Percentiles rank a stretch among this genome's conserved stretches.
phyloP scores from a whole-genome alignment of 768 basidiomycete species.

The Mycena crocata region DNA sequence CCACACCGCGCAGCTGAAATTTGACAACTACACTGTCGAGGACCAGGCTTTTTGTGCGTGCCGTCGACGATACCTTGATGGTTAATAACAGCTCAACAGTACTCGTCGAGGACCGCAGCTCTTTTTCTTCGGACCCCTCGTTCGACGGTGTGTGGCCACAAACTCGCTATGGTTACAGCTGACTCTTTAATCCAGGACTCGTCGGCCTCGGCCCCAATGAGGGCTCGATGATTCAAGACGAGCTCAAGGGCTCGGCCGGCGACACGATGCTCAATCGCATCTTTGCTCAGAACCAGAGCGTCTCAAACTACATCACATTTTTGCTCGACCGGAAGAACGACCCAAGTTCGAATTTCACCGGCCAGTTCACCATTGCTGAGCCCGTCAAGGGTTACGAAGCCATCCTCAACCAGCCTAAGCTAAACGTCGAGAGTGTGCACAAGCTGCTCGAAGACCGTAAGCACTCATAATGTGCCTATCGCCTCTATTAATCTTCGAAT shows the following conservation, averaged over 20 bases:
- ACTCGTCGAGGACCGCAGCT: conserved; percentile 44
- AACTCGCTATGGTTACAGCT: conserved; percentile 43
- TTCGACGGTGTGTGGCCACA: conserved; percentile 38
- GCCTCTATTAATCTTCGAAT: conserved; percentile 32
- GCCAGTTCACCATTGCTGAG: conserved; percentile 74
- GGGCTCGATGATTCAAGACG: conserved; percentile 59
- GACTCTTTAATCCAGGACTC: conserved; percentile 43
- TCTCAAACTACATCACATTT: conserved; percentile 72
- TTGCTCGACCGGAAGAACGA: conserved; percentile 67
- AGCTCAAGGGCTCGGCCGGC: conserved; percentile 51
- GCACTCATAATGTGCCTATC: conserved; percentile 43
- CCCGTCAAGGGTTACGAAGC: conserved; percentile 60
- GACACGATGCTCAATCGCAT: conserved; percentile 72
- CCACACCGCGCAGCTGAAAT: conserved; percentile 55
- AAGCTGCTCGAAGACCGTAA: conserved; percentile 31
- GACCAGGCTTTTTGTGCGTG: conserved; percentile 62
- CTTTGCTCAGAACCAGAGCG: conserved; percentile 67
- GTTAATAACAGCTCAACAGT: conserved; percentile 45
- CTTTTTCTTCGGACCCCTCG: conserved; percentile 24
- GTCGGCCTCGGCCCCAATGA: conserved; percentile 73
- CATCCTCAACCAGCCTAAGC: conserved; percentile 62
- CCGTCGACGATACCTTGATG: conserved; percentile 29
- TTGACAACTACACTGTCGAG: conserved; percentile 56
- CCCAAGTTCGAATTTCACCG: conserved; percentile 59
- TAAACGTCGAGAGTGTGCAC: conserved; percentile 52